Evolutionary conservation across 1,284 basidiomycete genomes (phyloP), one percentile per base, ranked within the genome.

Genomic region (Macrocybe sp.): DNA sequence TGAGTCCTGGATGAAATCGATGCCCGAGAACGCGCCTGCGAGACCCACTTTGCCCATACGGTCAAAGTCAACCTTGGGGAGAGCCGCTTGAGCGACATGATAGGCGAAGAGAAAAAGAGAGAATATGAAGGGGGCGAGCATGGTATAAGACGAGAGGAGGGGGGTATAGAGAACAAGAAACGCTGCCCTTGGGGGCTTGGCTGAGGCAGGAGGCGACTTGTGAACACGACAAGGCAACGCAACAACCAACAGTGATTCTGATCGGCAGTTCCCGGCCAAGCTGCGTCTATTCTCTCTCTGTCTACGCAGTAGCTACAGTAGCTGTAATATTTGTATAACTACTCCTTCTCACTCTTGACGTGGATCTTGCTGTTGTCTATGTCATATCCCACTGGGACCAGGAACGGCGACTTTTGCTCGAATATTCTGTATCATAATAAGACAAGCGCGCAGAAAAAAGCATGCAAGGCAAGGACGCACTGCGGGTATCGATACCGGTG

Each of bases 21-120:
- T 72, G 40, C 92, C 92, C 29, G 86, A 78, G 64, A 97, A 97
- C 12, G 88, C 76, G 47, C 94, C 94, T 34, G 85, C 82, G 39
- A 97, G 74, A 47, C 83, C 92, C 49, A 97, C 92, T 48, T 75
- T 83, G 54, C 93, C 93, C 89, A 96, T 94, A 52, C 87, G 85
- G 60, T 86, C 75, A 65, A 91, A 96, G 69, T 97, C 92, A 67
- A 97, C 82, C 59, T 81, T 76, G 33, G 92, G 92, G 41, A 89
- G 67, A 44, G 79, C 68, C 9, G 86, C 83, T 52, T 72, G 67
- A 49, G 67, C 80, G 61, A 64, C 61, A 65, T 65, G 56, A 44
- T 47, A 39, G 66, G 43, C 51, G 56, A 55, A 56, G 66, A 54
- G 41, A 53, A 38, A 53, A 68, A 53, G 50, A 67, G 55, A 52